Percentiles rank a stretch among this genome's conserved stretches.
Conservation (phyloP, 192 early-diverging fungal species). For the Podila clonocystis region DNA sequence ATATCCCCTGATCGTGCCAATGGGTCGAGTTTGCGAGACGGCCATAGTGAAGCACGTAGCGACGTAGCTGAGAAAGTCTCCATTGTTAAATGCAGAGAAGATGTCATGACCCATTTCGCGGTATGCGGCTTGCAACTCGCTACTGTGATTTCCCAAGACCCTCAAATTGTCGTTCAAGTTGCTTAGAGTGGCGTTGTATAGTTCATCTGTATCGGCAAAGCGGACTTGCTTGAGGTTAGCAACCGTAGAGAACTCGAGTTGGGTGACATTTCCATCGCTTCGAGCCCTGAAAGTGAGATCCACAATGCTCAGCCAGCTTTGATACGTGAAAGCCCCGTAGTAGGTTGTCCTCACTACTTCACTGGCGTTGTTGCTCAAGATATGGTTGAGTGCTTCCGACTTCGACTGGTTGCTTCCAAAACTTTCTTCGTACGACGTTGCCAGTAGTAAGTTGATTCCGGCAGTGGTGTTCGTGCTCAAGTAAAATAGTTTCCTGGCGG, state of each 20-base stretch:
- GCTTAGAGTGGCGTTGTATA: background rate
- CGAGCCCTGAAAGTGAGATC: slow-evolving; percentile 5
- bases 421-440: too few species aligned
- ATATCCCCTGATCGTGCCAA: slow-evolving; percentile 7
- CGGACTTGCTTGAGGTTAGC: too few species aligned
- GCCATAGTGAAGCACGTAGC: slow-evolving; percentile 3
- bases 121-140: slow-evolving; percentile 1
- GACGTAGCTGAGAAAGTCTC: slow-evolving; percentile 5
- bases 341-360: too few species aligned
- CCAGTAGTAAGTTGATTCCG: too few species aligned
- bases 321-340: background rate
- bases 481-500: too few species aligned
- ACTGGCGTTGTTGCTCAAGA: too few species aligned
- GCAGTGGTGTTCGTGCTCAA: too few species aligned
- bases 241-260: background rate
- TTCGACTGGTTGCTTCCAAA: too few species aligned
- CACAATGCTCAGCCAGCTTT: background rate
- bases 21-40: slow-evolving; percentile 1
- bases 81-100: too few species aligned
- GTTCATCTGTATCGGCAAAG: too few species aligned
- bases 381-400: too few species aligned
- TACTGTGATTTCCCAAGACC: slow-evolving; percentile 5
- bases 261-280: background rate
- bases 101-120: background rate
- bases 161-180: slow-evolving; percentile 5